Percentiles rank a stretch among this genome's conserved stretches.
Conservation (phyloP, 306 rosid genomes). For the Coriaria nepalensis region DNA sequence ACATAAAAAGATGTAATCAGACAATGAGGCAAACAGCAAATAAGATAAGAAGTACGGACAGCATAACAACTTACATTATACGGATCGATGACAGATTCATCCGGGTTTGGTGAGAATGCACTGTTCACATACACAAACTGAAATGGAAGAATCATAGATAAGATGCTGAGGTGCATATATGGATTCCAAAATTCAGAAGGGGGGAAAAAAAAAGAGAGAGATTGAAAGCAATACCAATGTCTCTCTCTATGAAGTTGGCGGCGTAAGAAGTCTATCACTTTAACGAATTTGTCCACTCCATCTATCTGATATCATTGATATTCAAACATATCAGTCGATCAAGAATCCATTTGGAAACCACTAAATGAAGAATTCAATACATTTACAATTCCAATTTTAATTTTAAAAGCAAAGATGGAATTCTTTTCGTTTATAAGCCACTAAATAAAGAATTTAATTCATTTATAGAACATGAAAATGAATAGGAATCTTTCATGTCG, state of each 20-base stretch:
- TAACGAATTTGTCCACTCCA: conserved; percentile 85
- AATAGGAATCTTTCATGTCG: no score
- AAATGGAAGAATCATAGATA: conserved; percentile 14
- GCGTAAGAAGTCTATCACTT: conserved; percentile 82
- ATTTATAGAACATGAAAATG: not conserved
- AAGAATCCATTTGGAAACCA: not conserved
- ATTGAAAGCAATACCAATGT: conserved; percentile 47
- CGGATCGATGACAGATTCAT: conserved; percentile 70
- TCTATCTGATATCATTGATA: conserved; percentile 28
- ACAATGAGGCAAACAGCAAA: not conserved
- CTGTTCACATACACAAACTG: conserved; percentile 92
- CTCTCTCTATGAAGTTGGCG: conserved; percentile 89
- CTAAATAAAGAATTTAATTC: no score
- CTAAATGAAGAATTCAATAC: conserved; percentile 5
- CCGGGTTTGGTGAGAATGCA: conserved; percentile 92
- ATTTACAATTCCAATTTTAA: not conserved
- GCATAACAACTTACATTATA: conserved; percentile 50
- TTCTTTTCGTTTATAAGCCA: no score
- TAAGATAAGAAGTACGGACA: not conserved
- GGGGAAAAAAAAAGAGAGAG: conserved; percentile 3
- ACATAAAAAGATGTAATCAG: no score
- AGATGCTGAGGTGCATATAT: conserved; percentile 11
- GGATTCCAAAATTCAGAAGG: not conserved
- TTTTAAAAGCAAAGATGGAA: not conserved
- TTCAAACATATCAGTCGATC: no score